These are phyloP conservation scores for Aspergillus caelatus DNA, from an alignment of 2,329 filamentous ascomycete genomes.

Conservation along the genomic window DNA sequence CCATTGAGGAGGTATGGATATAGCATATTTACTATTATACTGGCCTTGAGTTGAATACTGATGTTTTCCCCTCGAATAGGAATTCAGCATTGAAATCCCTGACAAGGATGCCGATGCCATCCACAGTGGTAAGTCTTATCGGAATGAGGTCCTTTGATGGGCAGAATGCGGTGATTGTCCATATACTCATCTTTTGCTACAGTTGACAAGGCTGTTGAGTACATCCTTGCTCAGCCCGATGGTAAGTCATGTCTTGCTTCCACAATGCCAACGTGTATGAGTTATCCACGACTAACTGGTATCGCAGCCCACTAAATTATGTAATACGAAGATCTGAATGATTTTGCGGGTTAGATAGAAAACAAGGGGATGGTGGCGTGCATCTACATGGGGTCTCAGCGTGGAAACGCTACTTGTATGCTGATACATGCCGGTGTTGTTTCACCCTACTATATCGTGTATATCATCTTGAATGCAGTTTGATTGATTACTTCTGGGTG, in stretches of 20 bases:
- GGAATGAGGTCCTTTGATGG: not conserved
- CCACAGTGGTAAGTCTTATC: conserved; percentile 75
- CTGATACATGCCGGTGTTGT: conserved; percentile 41
- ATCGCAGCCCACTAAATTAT: conserved; percentile 39
- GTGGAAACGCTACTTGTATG: conserved; percentile 37
- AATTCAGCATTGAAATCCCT: conserved; percentile 93
- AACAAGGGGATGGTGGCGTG: conserved; percentile 34
- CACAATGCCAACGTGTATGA: not conserved
- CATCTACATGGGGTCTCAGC: conserved; percentile 32
- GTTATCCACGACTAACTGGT: conserved; percentile 20
- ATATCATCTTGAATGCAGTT: conserved; percentile 47
- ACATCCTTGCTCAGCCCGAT: conserved; percentile 91
- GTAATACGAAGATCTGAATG: conserved; percentile 31
- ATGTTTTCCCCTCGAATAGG: conserved; percentile 46
- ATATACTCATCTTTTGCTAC: conserved; percentile 23
- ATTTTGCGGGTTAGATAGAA: conserved; percentile 37
- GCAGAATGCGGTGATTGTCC: not conserved
- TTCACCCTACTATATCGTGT: conserved; percentile 44
- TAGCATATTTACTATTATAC: conserved; percentile 12
- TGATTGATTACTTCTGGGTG: conserved; percentile 19
- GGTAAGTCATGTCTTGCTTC: conserved; percentile 61
- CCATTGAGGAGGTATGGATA: conserved; percentile 84
- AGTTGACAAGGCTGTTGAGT: conserved; percentile 95
- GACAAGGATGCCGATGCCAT: conserved; percentile 96
- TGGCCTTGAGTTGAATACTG: conserved; percentile 11